A percentile compares a stretch with the other conserved stretches of the same genome.
phyloP scores from a whole-genome alignment of 2,329 filamentous ascomycete species.

The Dothideomycetes sp. region DNA sequence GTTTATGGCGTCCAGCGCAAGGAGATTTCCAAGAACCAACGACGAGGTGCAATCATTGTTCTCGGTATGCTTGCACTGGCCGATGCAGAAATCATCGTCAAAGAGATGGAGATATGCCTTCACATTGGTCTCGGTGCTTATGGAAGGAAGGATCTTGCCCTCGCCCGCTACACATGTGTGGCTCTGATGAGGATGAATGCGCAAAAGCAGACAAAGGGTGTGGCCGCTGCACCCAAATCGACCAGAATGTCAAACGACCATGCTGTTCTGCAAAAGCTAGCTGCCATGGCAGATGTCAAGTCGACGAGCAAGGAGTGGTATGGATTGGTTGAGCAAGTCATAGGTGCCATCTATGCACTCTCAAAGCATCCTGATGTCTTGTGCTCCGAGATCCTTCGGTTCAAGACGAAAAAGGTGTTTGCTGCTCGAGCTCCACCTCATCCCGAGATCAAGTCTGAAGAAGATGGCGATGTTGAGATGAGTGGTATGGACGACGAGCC shows the following conservation, averaged over 20 bases:
- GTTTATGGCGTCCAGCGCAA: conserved; percentile 91
- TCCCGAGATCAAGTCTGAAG: conserved; percentile 8
- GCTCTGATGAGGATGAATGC: conserved; percentile 86
- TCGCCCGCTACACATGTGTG: conserved; percentile 93
- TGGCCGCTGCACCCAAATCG: conserved; percentile 46
- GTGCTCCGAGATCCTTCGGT: conserved; percentile 79
- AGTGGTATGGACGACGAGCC: conserved; percentile 20
- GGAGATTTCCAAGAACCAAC: conserved; percentile 83
- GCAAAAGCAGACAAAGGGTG: conserved; percentile 65
- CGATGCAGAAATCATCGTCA: conserved; percentile 82
- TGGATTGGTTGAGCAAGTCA: conserved; percentile 89
- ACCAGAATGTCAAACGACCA: conserved; percentile 85
- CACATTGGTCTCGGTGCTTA: conserved; percentile 75
- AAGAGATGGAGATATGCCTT: conserved; percentile 90
- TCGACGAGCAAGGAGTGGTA: conserved; percentile 90
- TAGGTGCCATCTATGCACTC: conserved; percentile 87
- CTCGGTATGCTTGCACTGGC: conserved; percentile 93
- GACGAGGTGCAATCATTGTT: conserved; percentile 88
- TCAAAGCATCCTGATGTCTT: conserved; percentile 90
- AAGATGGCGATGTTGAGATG: conserved; percentile 24
- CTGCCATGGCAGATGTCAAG: conserved; percentile 72
- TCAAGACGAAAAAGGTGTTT: conserved; percentile 80
- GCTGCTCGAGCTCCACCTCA: conserved; percentile 39
- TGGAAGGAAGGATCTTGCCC: conserved; percentile 70
- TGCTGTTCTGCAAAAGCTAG: conserved; percentile 69